Evolutionary conservation across 2,329 filamentous ascomycete genomes (phyloP).

Genomic region (Neopestalotiopsis sp.): DNA sequence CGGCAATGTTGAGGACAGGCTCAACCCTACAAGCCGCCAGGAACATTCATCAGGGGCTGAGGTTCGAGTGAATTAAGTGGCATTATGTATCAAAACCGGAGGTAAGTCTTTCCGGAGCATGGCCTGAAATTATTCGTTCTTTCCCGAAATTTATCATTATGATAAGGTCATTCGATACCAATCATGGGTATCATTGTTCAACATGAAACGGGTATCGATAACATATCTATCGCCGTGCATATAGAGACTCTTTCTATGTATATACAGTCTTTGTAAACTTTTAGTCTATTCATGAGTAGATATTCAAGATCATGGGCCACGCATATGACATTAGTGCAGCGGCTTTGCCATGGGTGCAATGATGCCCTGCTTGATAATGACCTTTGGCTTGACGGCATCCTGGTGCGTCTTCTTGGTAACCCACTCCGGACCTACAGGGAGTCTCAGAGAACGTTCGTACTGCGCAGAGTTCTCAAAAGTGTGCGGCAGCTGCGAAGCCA

Average conservation of each 20-base stretch:
- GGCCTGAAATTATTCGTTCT: too few relatives aligned
- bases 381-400: slow-evolving; percentile 82
- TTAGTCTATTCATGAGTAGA: not conserved
- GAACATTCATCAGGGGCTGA: too few relatives aligned
- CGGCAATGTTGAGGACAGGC: too few relatives aligned
- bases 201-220: too few relatives aligned
- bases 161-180: too few relatives aligned
- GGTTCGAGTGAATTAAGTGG: too few relatives aligned
- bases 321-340: slow-evolving; percentile 31
- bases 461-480: slow-evolving; percentile 87
- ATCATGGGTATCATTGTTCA: too few relatives aligned
- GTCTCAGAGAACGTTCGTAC: slow-evolving; percentile 85
- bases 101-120: too few relatives aligned
- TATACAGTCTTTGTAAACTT: not conserved
- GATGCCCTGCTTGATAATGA: slow-evolving; percentile 89
- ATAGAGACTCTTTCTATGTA: not conserved
- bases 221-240: too few relatives aligned
- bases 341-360: slow-evolving; percentile 89
- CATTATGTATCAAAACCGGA: too few relatives aligned
- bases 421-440: slow-evolving; percentile 94
- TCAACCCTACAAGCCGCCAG: too few relatives aligned
- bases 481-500: slow-evolving; percentile 83
- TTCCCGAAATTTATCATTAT: too few relatives aligned
- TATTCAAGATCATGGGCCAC: not conserved
- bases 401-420: slow-evolving; percentile 96